Base-by-base conservation (phyloP, 2,329 filamentous ascomycete species). In the Clarireedia monteithiana region DNA sequence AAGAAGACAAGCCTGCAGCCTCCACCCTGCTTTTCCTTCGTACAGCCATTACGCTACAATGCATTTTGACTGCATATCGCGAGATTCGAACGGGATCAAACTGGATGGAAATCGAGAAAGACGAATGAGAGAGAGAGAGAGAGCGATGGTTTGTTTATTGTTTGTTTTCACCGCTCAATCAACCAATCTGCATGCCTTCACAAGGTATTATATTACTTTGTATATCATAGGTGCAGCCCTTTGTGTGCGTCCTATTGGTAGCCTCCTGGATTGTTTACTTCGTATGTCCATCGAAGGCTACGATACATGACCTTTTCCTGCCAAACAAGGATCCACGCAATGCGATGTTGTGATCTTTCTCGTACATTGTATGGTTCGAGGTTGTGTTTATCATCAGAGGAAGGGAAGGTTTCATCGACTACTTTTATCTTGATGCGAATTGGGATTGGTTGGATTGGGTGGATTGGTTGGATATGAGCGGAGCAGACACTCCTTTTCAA, bases 91-190 rank as follows among this genome's bases (percentile, higher is more conserved):
- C 26, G 50, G 23, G 46, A 27, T 6, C 14, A 47, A 47, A 15
- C 3, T 20, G 26, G 15, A 15, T 20, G 26, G 15, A 15, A 24
- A 10, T 6, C 12, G 30, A 38, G 47, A 17, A 38, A n/a, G 17
- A 40, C 38, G 30, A 24, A 39, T 17, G 40, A 20, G 24, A 12
- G 48, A 42, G n/a, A 40, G 39, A 12, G 34, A 50, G n/a, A 9
- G 14, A 14, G 38, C 15, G 17, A 42, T 30, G 10, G 20, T 14
- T 26, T 6, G 30, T 15, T 26, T 6, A 48, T 30, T 27, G 7
- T 53, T 17, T 10, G 15, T 48, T 23, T 53, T 52, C 50, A 52
- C 50, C 50, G 50, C 50, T 52, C 50, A 52, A 34, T 42, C 50
- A 38, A 20, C 20, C 20, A 20, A 20, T 20, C 39, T 40, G 39